Base-by-base conservation (phyloP, 192 early-diverging fungal genomes). In the Cetraspora pellucida region DNA sequence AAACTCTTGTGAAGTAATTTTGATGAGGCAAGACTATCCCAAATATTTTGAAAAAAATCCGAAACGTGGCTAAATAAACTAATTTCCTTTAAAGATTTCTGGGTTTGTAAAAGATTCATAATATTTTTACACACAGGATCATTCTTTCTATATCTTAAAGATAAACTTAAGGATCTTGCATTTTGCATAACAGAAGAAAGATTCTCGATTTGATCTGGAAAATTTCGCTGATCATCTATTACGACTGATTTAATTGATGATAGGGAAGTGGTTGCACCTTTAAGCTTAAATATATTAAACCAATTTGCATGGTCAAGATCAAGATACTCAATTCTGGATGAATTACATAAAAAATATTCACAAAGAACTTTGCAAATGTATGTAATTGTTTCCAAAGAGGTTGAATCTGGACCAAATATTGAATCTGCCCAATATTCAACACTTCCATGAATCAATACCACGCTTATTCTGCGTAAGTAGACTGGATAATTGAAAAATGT, bases 341-440 rank as follows among this genome's bases (percentile, higher is more conserved):
- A 13, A 54, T 54, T 14, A 54, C 50, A 54, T 54, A 54, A 54
- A 54, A 54, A 54, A 54, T 54, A 54, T 54, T 54, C 50, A 54
- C 50, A 54, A 19, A 54, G 19, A 54, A 54, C 50, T 54, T 54
- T 9, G 16, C 50, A 54, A 19, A 54, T 19, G 5, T 9, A n/a
- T 13, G 50, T 54, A 16, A 54, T 54, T 54, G 5, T 54, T 54
- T 54, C 10, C 5, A 54, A 54, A 19, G 13, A 2, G 16, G 19
- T 5, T 17, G 16, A 19, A 54, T 54, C 50, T 54, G 13, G 10
- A 13, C 11, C 50, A 54, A 14, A 14, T 4, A 1, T 14, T 16
- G 50, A n/a, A 54, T n/a, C 19, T 13, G 5, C 16, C 50, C 50
- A 54, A 16, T 16, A 54, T 54, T 54, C 50, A 54, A 54, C 11